phyloP scores from a whole-genome alignment of 169 alveolate genomes.

The Eimeria maxima region DNA sequence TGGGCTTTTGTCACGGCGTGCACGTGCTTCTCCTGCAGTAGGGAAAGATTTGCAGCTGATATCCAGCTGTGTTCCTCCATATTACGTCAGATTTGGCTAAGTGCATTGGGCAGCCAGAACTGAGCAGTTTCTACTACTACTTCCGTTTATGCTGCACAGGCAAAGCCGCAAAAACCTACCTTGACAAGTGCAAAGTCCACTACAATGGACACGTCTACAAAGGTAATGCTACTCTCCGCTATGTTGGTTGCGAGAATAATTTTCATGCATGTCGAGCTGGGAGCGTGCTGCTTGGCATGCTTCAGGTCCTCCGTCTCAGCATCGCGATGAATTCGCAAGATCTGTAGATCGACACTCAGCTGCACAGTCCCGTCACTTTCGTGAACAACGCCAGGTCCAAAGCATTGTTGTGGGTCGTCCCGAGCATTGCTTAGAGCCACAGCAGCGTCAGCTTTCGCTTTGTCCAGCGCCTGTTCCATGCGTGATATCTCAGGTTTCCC shows the following conservation, averaged over 20 bases:
- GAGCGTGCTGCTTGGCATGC: conserved; percentile 28
- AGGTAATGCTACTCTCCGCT: conserved; percentile 99
- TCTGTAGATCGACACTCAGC: conserved; percentile 41
- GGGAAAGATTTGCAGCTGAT: neutral
- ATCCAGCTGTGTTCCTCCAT: neutral
- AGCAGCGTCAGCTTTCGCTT: conserved; percentile 37
- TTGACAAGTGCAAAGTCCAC: conserved; percentile 98
- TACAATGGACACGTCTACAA: conserved; percentile 96
- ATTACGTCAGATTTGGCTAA: neutral
- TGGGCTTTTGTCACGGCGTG: conserved; percentile 13
- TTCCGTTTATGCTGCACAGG: neutral
- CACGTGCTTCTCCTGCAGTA: conserved; percentile 55
- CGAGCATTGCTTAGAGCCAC: neutral
- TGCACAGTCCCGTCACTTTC: conserved; percentile 22
- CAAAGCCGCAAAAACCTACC: conserved; percentile 15
- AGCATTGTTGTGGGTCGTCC: neutral
- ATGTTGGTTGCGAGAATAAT: conserved; percentile 97
- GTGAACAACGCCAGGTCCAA: neutral
- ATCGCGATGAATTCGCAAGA: conserved; percentile 40
- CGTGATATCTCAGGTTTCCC: conserved; percentile 57
- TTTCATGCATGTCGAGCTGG: conserved; percentile 2
- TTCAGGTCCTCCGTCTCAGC: conserved; percentile 26
- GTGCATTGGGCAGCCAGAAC: neutral
- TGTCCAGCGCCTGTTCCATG: conserved; percentile 44
- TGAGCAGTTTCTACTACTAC: neutral